phyloP scores from a whole-genome alignment of 495 filamentous ascomycete species.

The Tuber melanosporum region DNA sequence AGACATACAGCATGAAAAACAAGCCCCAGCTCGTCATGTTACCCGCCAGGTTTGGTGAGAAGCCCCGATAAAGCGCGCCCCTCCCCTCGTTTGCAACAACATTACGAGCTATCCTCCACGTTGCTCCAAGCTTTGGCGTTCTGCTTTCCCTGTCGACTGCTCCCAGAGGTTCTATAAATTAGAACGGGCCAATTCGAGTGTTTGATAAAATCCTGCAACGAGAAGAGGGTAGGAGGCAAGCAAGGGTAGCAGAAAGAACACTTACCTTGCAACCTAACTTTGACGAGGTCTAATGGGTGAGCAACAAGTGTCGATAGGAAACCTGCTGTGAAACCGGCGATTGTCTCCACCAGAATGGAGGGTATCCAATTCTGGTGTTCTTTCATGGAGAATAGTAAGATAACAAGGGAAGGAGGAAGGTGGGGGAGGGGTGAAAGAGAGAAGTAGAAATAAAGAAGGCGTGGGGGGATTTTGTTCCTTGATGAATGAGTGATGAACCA shows the following conservation, averaged over 20 bases:
- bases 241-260: neutral
- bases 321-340: conserved; percentile 85
- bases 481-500: neutral
- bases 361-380: conserved; percentile 52
- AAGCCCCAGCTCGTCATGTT: conserved; percentile 86
- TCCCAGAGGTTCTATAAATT: conserved; percentile 2
- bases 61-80: conserved; percentile 73
- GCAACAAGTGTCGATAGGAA: conserved; percentile 72
- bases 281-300: conserved; percentile 88
- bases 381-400: conserved; percentile 24
- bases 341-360: conserved; percentile 74
- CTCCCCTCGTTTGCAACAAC: conserved; percentile 54
- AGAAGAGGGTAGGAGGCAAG: neutral
- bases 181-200: neutral
- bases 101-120: conserved; percentile 51
- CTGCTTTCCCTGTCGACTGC: conserved; percentile 36
- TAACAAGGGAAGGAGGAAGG: neutral
- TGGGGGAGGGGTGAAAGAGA: neutral
- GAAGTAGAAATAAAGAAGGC: neutral
- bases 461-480: neutral
- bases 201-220: conserved; percentile 7
- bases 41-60: conserved; percentile 82
- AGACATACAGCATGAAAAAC: conserved; percentile 70
- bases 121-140: conserved; percentile 46
- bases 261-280: conserved; percentile 85